These are phyloP conservation scores for Annulohypoxylon moriforme DNA, from an alignment of 495 filamentous ascomycete species.

Conservation along the genomic window DNA sequence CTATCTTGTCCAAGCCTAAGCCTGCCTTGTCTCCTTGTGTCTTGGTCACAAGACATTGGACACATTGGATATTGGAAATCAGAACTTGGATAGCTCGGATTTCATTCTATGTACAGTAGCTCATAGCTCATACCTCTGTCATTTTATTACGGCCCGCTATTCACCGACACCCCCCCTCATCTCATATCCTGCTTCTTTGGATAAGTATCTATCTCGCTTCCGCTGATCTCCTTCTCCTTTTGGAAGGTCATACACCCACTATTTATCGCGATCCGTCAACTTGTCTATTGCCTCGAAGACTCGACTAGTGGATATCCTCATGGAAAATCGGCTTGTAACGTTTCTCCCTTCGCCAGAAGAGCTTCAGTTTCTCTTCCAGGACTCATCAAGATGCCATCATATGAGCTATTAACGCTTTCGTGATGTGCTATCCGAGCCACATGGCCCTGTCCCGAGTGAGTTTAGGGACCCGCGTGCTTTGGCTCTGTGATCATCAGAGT, in stretches of 20 bases:
- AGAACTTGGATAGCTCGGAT: background rate
- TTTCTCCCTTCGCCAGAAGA: conserved; percentile 20
- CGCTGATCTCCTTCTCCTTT: conserved; percentile 32
- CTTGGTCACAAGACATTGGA: conserved; percentile 35
- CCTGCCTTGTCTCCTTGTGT: conserved; percentile 19
- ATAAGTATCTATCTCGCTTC: conserved; percentile 22
- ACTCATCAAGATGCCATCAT: conserved; percentile 21
- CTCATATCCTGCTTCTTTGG: conserved; percentile 31
- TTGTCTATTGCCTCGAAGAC: conserved; percentile 23
- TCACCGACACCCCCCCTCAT: conserved; percentile 13
- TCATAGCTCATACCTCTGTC: background rate
- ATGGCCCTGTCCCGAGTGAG: conserved; percentile 26
- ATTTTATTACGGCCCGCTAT: conserved; percentile 36
- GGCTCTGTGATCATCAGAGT: conserved; percentile 41
- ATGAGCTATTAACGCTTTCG: conserved; percentile 31
- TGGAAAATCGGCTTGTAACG: conserved; percentile 28
- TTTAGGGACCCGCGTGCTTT: conserved; percentile 37
- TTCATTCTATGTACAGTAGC: background rate
- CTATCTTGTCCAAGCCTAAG: background rate
- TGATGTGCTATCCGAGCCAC: conserved; percentile 27
- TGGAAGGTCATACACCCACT: conserved; percentile 36
- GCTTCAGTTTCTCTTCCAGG: conserved; percentile 14
- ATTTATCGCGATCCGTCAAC: conserved; percentile 35
- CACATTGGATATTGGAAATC: conserved; percentile 28
- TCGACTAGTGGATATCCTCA: conserved; percentile 15